Evolutionary conservation across 1,284 basidiomycete species (phyloP).

Genomic region (Rugosomyces carneus): DNA sequence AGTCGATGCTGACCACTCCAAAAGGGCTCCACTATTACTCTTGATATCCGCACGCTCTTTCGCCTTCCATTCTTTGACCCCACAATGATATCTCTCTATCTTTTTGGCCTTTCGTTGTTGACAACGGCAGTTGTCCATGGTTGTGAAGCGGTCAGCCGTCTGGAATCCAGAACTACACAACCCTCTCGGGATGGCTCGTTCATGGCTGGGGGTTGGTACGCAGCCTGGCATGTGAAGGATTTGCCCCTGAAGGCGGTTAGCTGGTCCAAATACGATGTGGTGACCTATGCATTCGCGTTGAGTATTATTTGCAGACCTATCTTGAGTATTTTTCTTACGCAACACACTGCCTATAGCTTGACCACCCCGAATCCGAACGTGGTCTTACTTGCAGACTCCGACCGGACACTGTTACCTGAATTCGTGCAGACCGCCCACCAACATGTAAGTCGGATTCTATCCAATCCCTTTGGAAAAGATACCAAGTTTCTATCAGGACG

Average conservation of each 20-base stretch:
- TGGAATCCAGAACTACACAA: conserved; percentile 7
- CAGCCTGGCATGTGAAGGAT: conserved; percentile 50
- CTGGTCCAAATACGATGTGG: conserved; percentile 58
- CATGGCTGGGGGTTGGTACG: conserved; percentile 54
- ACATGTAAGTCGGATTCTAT: conserved; percentile 36
- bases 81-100: neutral
- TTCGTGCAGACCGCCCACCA: conserved; percentile 51
- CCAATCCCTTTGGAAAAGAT: conserved; percentile 2
- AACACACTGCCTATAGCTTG: conserved; percentile 28
- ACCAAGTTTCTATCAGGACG: conserved; percentile 32
- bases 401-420: conserved; percentile 37
- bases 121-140: conserved; percentile 2
- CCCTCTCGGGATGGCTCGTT: conserved; percentile 5
- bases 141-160: neutral
- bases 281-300: conserved; percentile 62
- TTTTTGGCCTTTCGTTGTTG: conserved; percentile 1
- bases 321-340: too few relatives aligned
- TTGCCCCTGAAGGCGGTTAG: conserved; percentile 44
- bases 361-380: conserved; percentile 42
- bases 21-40: neutral
- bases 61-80: neutral
- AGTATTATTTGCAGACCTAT: too few relatives aligned
- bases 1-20: conserved; percentile 7
- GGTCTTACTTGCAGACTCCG: conserved; percentile 36
- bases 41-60: conserved; percentile 6